A percentile compares a stretch with the other conserved stretches of the same genome.
Evolutionary conservation across 805 yeast species (phyloP).

Genomic region (Hanseniaspora guilliermondii): DNA sequence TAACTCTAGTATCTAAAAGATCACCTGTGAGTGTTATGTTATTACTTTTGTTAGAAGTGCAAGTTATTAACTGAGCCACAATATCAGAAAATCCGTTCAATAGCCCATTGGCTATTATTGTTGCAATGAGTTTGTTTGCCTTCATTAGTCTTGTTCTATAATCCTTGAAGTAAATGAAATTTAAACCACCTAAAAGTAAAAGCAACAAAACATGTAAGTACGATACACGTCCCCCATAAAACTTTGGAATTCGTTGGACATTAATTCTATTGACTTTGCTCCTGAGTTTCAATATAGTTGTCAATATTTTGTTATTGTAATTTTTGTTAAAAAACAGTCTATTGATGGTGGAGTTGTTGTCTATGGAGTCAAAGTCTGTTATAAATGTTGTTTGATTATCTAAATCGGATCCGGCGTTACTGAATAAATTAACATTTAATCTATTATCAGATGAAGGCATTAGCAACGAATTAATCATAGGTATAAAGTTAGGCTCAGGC

Average conservation of each 20-base stretch:
- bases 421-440: neutral
- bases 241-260: neutral
- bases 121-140: neutral
- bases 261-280: neutral
- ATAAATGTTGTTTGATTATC: neutral
- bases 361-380: conserved; percentile 7
- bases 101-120: conserved; percentile 3
- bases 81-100: conserved; percentile 6
- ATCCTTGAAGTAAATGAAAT: conserved; percentile 1
- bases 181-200: neutral
- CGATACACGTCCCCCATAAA: neutral
- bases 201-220: neutral
- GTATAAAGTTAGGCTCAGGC: conserved; percentile 10
- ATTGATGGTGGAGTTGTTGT: neutral
- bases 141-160: neutral
- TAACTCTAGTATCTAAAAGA: neutral
- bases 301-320: neutral
- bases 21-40: neutral
- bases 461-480: conserved; percentile 9
- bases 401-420: neutral
- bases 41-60: neutral
- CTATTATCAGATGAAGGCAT: neutral
- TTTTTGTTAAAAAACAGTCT: conserved; percentile 6
- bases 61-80: conserved; percentile 3
- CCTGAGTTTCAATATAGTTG: neutral